Evolutionary conservation across 2,329 filamentous ascomycete genomes (phyloP).

Genomic region (Fusarium secorum): DNA sequence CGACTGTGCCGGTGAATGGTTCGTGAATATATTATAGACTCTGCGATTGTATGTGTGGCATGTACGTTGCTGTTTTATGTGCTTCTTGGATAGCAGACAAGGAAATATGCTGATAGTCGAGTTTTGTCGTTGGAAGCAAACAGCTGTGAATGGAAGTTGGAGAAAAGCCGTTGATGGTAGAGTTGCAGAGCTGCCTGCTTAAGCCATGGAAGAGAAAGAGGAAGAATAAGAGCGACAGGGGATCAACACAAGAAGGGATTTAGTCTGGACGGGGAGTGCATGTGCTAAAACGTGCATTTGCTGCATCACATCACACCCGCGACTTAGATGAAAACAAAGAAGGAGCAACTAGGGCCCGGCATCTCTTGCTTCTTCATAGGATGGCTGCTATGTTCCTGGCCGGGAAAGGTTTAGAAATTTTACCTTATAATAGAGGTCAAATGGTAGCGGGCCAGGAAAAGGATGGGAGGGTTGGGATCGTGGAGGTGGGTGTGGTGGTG

Average conservation of each 20-base stretch:
- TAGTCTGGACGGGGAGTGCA: slow-evolving; percentile 25
- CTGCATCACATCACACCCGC: slow-evolving; percentile 33
- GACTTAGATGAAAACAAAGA: slow-evolving; percentile 28
- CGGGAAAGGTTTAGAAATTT: slow-evolving; percentile 22
- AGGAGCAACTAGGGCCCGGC: slow-evolving; percentile 15
- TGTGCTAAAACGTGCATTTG: slow-evolving; percentile 32
- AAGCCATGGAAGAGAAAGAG: slow-evolving; percentile 15
- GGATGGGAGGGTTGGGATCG: slow-evolving; percentile 27
- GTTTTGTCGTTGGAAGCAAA: neutral
- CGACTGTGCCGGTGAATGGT: neutral
- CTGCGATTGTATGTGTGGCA: slow-evolving; percentile 7
- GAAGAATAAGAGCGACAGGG: slow-evolving; percentile 32
- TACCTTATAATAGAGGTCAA: slow-evolving; percentile 20
- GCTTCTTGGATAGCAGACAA: neutral
- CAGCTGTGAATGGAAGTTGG: neutral
- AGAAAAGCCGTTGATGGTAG: neutral
- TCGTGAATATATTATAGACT: slow-evolving; percentile 12
- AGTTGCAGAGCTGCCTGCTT: slow-evolving; percentile 17
- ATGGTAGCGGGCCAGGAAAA: slow-evolving; percentile 28
- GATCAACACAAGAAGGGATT: slow-evolving; percentile 16
- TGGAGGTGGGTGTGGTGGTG: slow-evolving; percentile 19
- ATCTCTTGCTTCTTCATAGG: slow-evolving; percentile 20
- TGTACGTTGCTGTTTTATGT: neutral
- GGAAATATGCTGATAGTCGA: neutral
- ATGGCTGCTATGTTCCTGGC: slow-evolving; percentile 14